Conservation (phyloP, 1,139 yeast species). For the Yamadazyma dushanensis region DNA sequence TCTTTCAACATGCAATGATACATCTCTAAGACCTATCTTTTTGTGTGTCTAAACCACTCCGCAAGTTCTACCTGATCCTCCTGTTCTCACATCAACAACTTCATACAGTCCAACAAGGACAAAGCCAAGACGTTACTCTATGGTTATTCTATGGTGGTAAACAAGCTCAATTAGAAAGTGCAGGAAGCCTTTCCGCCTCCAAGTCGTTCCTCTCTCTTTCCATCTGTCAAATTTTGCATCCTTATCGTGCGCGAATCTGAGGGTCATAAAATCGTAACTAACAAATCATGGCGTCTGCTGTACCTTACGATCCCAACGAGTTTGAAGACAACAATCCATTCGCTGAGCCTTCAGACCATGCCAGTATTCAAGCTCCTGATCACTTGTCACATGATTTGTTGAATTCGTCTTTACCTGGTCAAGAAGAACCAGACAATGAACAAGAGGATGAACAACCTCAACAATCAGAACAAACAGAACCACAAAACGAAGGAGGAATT, state of each 20-base stretch:
- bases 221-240: no score
- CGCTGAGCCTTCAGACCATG: slow-evolving; percentile 29
- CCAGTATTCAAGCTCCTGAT: slow-evolving; percentile 3
- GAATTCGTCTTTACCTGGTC: slow-evolving; percentile 5
- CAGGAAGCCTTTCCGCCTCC: no score
- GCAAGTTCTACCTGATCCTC: no score
- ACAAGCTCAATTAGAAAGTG: no score
- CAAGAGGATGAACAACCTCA: background rate
- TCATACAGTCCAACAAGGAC: no score
- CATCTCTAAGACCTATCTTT: no score
- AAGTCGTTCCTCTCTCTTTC: no score
- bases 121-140: no score
- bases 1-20: no score
- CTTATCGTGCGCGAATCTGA: slow-evolving; percentile 4
- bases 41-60: no score
- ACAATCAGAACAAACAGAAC: slow-evolving; percentile 6
- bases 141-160: no score
- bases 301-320: slow-evolving; percentile 66
- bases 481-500: slow-evolving; percentile 5
- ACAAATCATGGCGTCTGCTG: slow-evolving; percentile 48
- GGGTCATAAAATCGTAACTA: slow-evolving; percentile 5
- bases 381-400: slow-evolving; percentile 5
- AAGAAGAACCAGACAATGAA: slow-evolving; percentile 1
- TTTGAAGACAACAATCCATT: slow-evolving; percentile 68
- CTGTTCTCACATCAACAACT: no score